Conservation (phyloP, 2,329 filamentous ascomycete species). For the Graphilbum fragrans region DNA sequence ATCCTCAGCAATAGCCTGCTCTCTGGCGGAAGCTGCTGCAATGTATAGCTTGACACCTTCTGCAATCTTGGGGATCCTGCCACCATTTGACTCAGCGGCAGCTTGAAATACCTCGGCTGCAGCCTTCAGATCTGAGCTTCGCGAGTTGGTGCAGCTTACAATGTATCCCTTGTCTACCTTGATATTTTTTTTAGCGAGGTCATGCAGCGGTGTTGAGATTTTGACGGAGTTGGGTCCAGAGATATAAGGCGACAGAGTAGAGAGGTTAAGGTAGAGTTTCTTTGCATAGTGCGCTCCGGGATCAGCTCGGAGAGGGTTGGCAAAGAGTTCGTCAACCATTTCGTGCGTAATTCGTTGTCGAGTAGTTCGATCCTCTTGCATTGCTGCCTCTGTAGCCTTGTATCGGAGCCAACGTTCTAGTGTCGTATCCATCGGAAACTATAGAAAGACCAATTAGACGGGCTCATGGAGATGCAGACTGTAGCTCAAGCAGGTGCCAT, state of each 20-base stretch:
- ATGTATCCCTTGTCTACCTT: slow-evolving; percentile 74
- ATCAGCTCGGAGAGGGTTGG: slow-evolving; percentile 57
- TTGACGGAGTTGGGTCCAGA: slow-evolving; percentile 89
- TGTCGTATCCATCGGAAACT: slow-evolving; percentile 66
- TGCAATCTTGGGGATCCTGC: slow-evolving; percentile 56
- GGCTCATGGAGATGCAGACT: no score
- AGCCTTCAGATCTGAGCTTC: slow-evolving; percentile 67
- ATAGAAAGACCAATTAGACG: no score
- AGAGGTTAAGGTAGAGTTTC: slow-evolving; percentile 67
- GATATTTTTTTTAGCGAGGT: slow-evolving; percentile 65
- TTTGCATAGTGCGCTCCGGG: slow-evolving; percentile 73
- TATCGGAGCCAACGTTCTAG: slow-evolving; percentile 62
- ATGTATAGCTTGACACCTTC: slow-evolving; percentile 77
- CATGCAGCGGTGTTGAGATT: slow-evolving; percentile 62
- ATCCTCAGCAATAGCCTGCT: slow-evolving; percentile 68
- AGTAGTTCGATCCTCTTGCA: slow-evolving; percentile 35
- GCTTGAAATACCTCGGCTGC: slow-evolving; percentile 78
- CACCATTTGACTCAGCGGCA: slow-evolving; percentile 57
- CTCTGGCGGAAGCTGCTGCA: slow-evolving; percentile 67
- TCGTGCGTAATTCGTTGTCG: slow-evolving; percentile 58
- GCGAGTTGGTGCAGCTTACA: slow-evolving; percentile 80
- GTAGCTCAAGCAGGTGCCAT: no score
- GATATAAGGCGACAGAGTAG: slow-evolving; percentile 72
- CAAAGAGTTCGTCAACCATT: slow-evolving; percentile 58
- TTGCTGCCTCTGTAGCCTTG: slow-evolving; percentile 62